Base-by-base conservation (phyloP, 257 asterid genomes). In the Solanum bukasovii region DNA sequence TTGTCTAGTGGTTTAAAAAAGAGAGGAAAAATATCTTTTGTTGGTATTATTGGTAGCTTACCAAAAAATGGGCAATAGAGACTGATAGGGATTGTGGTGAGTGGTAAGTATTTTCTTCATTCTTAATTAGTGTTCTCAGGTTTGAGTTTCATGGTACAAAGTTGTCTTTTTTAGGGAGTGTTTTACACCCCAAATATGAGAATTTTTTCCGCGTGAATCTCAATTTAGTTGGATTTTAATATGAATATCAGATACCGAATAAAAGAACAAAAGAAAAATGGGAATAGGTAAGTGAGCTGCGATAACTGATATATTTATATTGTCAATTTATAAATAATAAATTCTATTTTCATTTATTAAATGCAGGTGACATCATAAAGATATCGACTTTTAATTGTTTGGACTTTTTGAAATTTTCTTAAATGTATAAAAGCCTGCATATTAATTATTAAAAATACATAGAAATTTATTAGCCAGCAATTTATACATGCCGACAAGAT, bases 141-240 rank as follows among this genome's bases (percentile, higher is more conserved):
- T 52, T 52, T 6, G n/a, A 52, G 23, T 52, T 52, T 52, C 9
- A 2, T 16, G 4, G 10, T 18, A 2, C 1, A 52, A 6, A 52
- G 1, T 52, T 0, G 0, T 0, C 4, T 52, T 52, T 52, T 6
- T 18, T 18, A 52, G 4, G 1, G 4, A 1, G 4, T 7, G 0
- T 1, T 16, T 2, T 52, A 52, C 1, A 0, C 4, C 21, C 9
- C 1, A 52, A 52, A 52, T 52, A 0, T 18, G 9, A 16, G 10
- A 59, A 9, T 59, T 59, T 59, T 7, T 23, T 59, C 12, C 27
- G 13, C 0, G 3, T 6, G 9, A 52, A 52, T 52, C 4, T 52
- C 23, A 52, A 2, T 16, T 18, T 18, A 16, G 4, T 16, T 52
- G 4, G 0, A 52, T 6, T 52, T 1, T 6, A 52, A 18, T 52